These are phyloP conservation scores for Mucor sp. DNA, from an alignment of 371 early-diverging fungal genomes.

Conservation along the genomic window DNA sequence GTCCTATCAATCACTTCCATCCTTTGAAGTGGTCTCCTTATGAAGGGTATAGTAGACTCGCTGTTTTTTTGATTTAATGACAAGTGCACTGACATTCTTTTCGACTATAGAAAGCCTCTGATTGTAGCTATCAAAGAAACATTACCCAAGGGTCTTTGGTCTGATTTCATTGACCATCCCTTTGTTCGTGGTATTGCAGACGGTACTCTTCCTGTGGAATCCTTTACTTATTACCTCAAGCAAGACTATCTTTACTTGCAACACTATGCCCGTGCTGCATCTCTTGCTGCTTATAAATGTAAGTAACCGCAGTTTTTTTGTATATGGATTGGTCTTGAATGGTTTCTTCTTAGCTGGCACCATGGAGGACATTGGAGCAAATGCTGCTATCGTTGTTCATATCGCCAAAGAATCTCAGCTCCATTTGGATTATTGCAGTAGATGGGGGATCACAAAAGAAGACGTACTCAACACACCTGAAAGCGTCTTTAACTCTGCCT, in stretches of 20 bases:
- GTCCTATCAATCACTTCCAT: conserved; percentile 79
- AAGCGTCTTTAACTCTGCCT: conserved; percentile 76
- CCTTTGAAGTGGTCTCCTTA: conserved; percentile 51
- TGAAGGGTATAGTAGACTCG: conserved; percentile 35
- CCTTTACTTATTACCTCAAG: conserved; percentile 75
- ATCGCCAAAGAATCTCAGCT: conserved; percentile 70
- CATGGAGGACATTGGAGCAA: conserved; percentile 36
- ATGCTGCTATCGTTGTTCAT: conserved; percentile 63
- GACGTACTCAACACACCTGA: conserved; percentile 71
- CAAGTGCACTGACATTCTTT: no score
- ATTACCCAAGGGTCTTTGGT: conserved; percentile 59
- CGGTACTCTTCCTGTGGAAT: conserved; percentile 71
- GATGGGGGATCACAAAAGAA: conserved; percentile 70
- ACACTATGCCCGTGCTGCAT: conserved; percentile 79
- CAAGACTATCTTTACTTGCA: conserved; percentile 84
- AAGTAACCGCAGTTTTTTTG: conserved; percentile 6
- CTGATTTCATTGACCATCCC: conserved; percentile 68
- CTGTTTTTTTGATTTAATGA: no score
- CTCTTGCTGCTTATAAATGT: conserved; percentile 79
- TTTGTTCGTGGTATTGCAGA: conserved; percentile 78
- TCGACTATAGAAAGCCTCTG: conserved; percentile 44
- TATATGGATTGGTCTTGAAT: conserved; percentile 30
- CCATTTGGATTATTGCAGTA: conserved; percentile 73
- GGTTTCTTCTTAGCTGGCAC: neutral
- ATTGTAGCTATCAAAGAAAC: conserved; percentile 48